Conservation (phyloP, 1,284 basidiomycete species). For the Phellopilus nigrolimitatus region DNA sequence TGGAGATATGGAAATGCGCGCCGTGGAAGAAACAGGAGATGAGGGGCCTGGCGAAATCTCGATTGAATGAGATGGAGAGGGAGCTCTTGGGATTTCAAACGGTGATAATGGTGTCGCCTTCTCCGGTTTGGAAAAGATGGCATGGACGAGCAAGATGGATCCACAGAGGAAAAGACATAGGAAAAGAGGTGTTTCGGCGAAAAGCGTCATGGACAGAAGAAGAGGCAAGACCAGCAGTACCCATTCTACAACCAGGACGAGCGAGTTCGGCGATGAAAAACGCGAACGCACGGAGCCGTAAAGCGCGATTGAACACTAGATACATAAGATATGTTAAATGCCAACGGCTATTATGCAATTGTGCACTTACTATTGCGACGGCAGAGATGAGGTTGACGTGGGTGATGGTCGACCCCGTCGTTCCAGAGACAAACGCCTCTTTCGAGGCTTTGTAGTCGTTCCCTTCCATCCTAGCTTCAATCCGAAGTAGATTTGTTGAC, state of each 20-base stretch:
- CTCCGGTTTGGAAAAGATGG: constrained; percentile 40
- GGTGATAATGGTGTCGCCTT: constrained; percentile 49
- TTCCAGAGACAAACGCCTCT: constrained; percentile 83
- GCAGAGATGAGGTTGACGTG: constrained; percentile 74
- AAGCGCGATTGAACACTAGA: constrained; percentile 66
- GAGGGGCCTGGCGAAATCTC: background rate
- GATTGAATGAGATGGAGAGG: background rate
- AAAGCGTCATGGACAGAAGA: constrained; percentile 74
- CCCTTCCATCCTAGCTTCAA: background rate
- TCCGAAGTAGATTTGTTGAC: background rate
- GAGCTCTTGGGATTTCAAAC: constrained; percentile 4
- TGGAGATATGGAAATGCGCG: constrained; percentile 30
- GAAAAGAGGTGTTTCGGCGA: constrained; percentile 52
- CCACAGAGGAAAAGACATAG: constrained; percentile 50
- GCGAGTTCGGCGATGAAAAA: constrained; percentile 32
- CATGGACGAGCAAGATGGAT: constrained; percentile 37
- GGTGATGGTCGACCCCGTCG: constrained; percentile 70
- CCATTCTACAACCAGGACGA: constrained; percentile 55
- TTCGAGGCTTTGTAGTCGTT: constrained; percentile 78
- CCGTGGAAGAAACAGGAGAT: constrained; percentile 1
- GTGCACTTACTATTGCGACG: constrained; percentile 62
- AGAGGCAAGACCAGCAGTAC: constrained; percentile 68
- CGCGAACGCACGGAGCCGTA: constrained; percentile 57
- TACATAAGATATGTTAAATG: constrained; percentile 15
- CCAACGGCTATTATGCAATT: constrained; percentile 15